Percentiles rank a stretch among this genome's conserved stretches.
phyloP scores from a whole-genome alignment of 148 eudicot genomes.

The Gaultheria prostrata region DNA sequence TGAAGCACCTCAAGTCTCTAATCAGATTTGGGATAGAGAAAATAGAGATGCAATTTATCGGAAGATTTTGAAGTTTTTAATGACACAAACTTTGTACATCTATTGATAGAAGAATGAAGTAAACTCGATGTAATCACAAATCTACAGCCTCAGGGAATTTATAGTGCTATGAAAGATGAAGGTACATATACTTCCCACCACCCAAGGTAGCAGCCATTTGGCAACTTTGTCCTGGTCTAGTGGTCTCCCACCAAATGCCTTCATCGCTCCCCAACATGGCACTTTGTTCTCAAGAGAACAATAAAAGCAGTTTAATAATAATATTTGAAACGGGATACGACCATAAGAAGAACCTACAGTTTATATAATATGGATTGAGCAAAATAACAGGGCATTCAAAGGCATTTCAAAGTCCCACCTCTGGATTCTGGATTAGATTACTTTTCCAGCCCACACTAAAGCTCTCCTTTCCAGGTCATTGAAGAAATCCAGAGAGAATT shows the following conservation, averaged over 20 bases:
- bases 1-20: neutral
- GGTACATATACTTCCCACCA: neutral
- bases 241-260: neutral
- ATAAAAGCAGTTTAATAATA: neutral
- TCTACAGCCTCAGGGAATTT: neutral
- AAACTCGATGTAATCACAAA: neutral
- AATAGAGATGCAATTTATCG: neutral
- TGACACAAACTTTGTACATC: neutral
- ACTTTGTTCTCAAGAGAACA: neutral
- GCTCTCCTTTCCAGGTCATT: too few relatives aligned
- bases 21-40: neutral
- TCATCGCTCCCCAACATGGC: neutral
- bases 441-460: too few relatives aligned
- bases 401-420: too few relatives aligned
- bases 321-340: too few relatives aligned
- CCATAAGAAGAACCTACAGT: too few relatives aligned
- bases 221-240: neutral
- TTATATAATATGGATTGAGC: too few relatives aligned
- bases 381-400: too few relatives aligned
- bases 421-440: too few relatives aligned
- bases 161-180: neutral
- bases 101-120: neutral
- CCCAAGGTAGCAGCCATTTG: conserved; percentile 9
- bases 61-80: neutral
- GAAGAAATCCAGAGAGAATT: too few relatives aligned